Evolutionary conservation across 495 filamentous ascomycete genomes (phyloP).

Genomic region (Penicillium samsonianum): DNA sequence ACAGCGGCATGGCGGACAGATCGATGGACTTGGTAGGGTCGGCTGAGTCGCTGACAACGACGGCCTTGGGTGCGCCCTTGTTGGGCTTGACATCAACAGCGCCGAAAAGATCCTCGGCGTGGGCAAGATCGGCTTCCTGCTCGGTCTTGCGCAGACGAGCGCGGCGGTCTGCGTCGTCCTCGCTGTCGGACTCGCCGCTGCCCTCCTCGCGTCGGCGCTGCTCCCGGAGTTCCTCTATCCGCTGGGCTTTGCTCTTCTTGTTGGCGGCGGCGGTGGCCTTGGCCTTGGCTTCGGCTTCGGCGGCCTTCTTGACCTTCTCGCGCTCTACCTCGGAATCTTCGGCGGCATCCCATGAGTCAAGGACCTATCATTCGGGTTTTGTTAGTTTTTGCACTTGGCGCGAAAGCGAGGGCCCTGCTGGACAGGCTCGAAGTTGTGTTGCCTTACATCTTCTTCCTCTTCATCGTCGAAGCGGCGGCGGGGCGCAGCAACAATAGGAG

Average conservation of each 20-base stretch:
- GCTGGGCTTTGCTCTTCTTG: constrained; percentile 87
- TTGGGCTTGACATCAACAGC: constrained; percentile 70
- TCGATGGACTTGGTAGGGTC: constrained; percentile 81
- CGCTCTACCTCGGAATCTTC: constrained; percentile 97
- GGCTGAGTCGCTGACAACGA: constrained; percentile 63
- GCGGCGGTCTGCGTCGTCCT: constrained; percentile 70
- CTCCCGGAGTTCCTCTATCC: constrained; percentile 73
- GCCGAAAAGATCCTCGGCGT: constrained; percentile 91
- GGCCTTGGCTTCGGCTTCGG: constrained; percentile 83
- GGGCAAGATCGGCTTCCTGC: constrained; percentile 83
- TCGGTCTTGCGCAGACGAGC: constrained; percentile 74
- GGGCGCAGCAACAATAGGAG: constrained; percentile 53
- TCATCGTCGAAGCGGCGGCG: constrained; percentile 85
- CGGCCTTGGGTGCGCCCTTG: constrained; percentile 58
- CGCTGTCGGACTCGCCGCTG: constrained; percentile 63
- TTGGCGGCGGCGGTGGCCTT: constrained; percentile 88
- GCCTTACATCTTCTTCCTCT: constrained; percentile 83
- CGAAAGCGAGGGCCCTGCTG: neutral
- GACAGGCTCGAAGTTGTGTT: neutral
- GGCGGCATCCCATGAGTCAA: constrained; percentile 96
- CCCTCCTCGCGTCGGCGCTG: constrained; percentile 50
- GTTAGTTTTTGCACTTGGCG: constrained; percentile 10
- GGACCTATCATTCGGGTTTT: constrained; percentile 57
- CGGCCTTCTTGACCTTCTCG: constrained; percentile 87
- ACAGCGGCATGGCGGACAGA: constrained; percentile 73